Conservation (phyloP, 2,329 filamentous ascomycete species). For the Phyllosticta citriasiana region DNA sequence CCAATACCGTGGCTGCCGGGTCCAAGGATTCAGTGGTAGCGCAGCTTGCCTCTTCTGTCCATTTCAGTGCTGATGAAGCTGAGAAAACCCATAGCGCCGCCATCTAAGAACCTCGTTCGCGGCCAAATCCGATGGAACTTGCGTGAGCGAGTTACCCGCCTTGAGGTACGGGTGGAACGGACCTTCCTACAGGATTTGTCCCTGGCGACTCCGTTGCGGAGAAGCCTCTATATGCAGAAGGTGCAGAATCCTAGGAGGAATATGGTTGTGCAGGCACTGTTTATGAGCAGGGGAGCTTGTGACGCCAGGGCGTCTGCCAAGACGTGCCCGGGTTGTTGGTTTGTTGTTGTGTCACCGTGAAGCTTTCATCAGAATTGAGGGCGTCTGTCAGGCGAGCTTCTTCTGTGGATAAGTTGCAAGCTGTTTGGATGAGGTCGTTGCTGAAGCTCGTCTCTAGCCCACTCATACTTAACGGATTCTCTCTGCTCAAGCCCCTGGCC, state of each 20-base stretch:
- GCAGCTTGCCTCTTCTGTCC: not conserved
- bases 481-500: not conserved
- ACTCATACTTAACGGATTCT: not conserved
- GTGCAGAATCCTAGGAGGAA: not conserved
- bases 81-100: not conserved
- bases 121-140: not conserved
- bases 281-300: not conserved
- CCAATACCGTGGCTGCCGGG: not conserved
- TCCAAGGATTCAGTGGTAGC: not conserved
- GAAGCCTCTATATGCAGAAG: not conserved
- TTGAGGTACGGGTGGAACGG: not conserved
- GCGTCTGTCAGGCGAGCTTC: not conserved
- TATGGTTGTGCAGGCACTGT: not conserved
- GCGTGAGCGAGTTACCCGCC: not conserved
- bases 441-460: not conserved
- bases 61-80: not conserved
- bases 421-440: not conserved
- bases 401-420: not conserved
- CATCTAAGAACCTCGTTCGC: not conserved
- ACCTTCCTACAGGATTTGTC: not conserved
- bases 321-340: not conserved
- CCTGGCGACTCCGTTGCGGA: not conserved
- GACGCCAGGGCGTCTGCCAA: not conserved
- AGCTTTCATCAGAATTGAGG: not conserved
- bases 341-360: not conserved